phyloP scores from a whole-genome alignment of 139 green algal genomes.

The Edaphochlamys debaryana region DNA sequence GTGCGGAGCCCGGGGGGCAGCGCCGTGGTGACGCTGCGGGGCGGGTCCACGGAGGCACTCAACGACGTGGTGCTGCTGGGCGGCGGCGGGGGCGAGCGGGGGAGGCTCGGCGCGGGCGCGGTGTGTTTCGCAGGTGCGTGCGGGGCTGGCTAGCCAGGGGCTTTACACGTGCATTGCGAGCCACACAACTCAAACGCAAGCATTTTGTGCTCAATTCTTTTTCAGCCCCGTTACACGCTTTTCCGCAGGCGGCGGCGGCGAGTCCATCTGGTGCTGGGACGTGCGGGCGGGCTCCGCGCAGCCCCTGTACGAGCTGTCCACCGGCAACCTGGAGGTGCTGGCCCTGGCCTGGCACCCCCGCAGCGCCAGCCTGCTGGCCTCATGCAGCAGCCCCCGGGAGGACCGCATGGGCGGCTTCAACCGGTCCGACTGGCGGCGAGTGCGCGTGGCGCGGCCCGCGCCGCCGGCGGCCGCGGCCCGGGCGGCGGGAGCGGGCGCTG shows the following conservation, averaged over 20 bases:
- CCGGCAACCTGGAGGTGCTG: background rate
- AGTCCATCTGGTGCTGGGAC: conserved; percentile 19
- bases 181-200: background rate
- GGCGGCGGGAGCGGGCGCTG: no score
- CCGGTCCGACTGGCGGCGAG: background rate
- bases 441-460: background rate
- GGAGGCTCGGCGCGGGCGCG: background rate
- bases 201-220: background rate
- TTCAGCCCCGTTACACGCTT: background rate
- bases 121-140: conserved; percentile 5
- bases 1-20: background rate
- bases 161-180: background rate
- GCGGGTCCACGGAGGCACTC: background rate
- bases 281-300: background rate
- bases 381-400: background rate
- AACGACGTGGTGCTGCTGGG: background rate
- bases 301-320: conserved; percentile 25
- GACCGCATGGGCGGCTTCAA: background rate
- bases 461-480: no score
- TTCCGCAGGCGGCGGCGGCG: background rate
- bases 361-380: conserved; percentile 1
- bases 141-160: background rate
- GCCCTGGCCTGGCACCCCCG: conserved; percentile 14
- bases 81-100: background rate
- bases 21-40: background rate